Percentiles rank a stretch among this genome's conserved stretches.
Conservation (phyloP, 106 monocot genomes). For the Chionographis japonica region DNA sequence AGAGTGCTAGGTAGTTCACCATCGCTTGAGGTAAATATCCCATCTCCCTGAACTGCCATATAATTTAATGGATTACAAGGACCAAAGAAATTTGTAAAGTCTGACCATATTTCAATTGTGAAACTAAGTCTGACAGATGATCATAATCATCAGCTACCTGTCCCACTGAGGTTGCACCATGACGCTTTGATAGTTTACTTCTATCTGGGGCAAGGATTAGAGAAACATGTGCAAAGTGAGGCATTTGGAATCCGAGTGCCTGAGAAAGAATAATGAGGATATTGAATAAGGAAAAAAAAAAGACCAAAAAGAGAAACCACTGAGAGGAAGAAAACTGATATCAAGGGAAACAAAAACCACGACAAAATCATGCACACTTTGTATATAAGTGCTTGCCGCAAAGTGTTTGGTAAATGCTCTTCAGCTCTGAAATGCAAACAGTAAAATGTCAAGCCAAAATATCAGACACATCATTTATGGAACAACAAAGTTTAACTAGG, state of each 20-base stretch:
- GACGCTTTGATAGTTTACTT: constrained; percentile 99
- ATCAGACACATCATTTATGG: neutral
- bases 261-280: constrained; percentile 18
- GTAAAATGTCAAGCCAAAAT: neutral
- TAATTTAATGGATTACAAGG: neutral
- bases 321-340: too few relatives aligned
- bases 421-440: constrained; percentile 64
- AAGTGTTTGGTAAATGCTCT: constrained; percentile 96
- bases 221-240: constrained; percentile 96
- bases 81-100: neutral
- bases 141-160: constrained; percentile 43
- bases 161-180: constrained; percentile 99
- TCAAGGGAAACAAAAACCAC: neutral
- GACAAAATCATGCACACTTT: constrained; percentile 35
- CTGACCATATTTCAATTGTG: neutral
- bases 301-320: too few relatives aligned
- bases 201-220: constrained; percentile 96
- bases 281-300: too few relatives aligned
- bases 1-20: constrained; percentile 88
- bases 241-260: constrained; percentile 93
- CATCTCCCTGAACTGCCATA: constrained; percentile 82
- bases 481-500: neutral
- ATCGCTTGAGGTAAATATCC: constrained; percentile 96
- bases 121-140: neutral
- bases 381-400: constrained; percentile 94